phyloP scores from a whole-genome alignment of 805 yeast genomes.

The Barnettozyma vustinii region DNA sequence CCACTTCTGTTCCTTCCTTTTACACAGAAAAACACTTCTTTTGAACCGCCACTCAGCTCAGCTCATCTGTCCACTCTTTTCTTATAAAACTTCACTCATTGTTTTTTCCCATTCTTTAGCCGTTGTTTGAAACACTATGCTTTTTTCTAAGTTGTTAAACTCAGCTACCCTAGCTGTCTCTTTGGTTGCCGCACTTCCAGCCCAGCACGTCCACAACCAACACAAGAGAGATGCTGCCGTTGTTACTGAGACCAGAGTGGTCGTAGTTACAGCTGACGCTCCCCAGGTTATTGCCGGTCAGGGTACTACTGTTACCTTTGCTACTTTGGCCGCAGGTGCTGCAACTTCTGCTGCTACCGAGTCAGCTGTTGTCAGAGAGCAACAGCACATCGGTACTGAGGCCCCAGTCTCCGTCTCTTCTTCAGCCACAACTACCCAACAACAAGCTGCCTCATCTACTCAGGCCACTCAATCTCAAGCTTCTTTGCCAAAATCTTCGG shows the following conservation, averaged over 20 bases:
- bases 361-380: slow-evolving; percentile 24
- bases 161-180: slow-evolving; percentile 38
- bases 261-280: slow-evolving; percentile 41
- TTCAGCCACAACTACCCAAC: slow-evolving; percentile 14
- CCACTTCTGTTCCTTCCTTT: slow-evolving; percentile 30
- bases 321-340: slow-evolving; percentile 25
- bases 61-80: slow-evolving; percentile 10
- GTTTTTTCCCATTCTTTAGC: neutral
- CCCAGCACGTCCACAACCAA: slow-evolving; percentile 55
- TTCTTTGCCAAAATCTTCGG: slow-evolving; percentile 25
- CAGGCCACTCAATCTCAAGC: slow-evolving; percentile 28
- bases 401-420: slow-evolving; percentile 24
- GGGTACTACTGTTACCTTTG: slow-evolving; percentile 22
- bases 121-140: slow-evolving; percentile 29
- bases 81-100: neutral
- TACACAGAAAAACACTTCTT: slow-evolving; percentile 21
- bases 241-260: slow-evolving; percentile 43
- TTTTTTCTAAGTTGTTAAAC: slow-evolving; percentile 41
- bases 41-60: slow-evolving; percentile 7
- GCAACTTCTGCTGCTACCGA: slow-evolving; percentile 24
- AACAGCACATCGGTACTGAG: slow-evolving; percentile 27
- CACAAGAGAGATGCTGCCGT: slow-evolving; percentile 53
- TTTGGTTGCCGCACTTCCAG: slow-evolving; percentile 45
- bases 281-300: slow-evolving; percentile 31
- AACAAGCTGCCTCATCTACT: slow-evolving; percentile 26